Evolutionary conservation across 306 rosid genomes (phyloP).

Genomic region (Vachellia collinsii): DNA sequence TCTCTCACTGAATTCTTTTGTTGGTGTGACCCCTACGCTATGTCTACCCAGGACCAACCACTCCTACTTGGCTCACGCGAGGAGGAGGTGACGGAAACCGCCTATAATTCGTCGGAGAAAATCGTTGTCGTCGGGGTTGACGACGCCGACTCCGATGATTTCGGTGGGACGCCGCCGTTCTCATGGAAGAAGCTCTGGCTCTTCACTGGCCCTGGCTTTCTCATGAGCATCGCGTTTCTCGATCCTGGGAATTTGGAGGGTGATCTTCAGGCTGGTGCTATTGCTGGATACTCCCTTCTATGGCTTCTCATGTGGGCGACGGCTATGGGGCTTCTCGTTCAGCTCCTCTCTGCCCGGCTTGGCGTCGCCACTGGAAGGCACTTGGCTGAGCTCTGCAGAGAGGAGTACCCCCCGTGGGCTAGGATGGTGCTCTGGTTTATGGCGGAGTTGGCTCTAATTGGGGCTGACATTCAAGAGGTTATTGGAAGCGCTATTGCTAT

Average conservation of each 20-base stretch:
- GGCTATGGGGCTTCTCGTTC: conserved; percentile 84
- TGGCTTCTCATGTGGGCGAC: conserved; percentile 98
- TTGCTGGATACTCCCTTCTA: conserved; percentile 87
- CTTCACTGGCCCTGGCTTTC: conserved; percentile 92
- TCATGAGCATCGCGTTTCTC: conserved; percentile 91
- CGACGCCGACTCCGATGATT: conserved; percentile 35
- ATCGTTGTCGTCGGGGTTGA: conserved; percentile 62
- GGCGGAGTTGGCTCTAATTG: conserved; percentile 95
- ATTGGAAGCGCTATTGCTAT: conserved; percentile 97
- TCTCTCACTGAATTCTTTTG: no score
- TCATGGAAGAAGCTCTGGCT: conserved; percentile 98
- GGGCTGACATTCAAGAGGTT: conserved; percentile 96
- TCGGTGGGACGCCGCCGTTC: conserved; percentile 59
- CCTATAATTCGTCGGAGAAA: conserved; percentile 71
- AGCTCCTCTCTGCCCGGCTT: conserved; percentile 84
- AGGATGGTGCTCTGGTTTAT: conserved; percentile 77
- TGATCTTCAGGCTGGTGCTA: conserved; percentile 92
- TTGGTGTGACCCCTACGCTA: conserved; percentile 4
- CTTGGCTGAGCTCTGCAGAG: conserved; percentile 90
- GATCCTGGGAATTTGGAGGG: conserved; percentile 98
- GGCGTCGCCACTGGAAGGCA: conserved; percentile 97
- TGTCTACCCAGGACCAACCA: conserved; percentile 47
- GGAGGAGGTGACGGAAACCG: conserved; percentile 53
- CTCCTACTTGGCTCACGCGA: conserved; percentile 38
- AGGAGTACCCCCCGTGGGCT: conserved; percentile 95